These are phyloP conservation scores for Mrakiaceae sp. DNA, from an alignment of 1,284 basidiomycete species.

Conservation along the genomic window DNA sequence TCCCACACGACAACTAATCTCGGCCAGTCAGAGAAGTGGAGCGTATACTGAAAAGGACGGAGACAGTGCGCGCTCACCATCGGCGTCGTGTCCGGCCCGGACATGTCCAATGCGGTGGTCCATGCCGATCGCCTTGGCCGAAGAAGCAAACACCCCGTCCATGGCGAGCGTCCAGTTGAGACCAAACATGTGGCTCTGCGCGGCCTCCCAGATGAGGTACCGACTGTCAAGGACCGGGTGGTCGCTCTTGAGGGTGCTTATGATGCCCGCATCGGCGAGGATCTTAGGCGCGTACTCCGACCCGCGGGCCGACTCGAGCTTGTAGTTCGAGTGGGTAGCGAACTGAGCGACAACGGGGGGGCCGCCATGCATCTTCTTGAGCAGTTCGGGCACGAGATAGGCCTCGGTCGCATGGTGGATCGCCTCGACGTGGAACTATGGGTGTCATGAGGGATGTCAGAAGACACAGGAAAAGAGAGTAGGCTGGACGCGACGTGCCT, in stretches of 20 bases:
- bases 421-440: slow-evolving; percentile 39
- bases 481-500: slow-evolving; percentile 22
- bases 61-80: background rate
- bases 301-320: slow-evolving; percentile 46
- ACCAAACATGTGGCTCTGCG: slow-evolving; percentile 67
- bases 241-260: slow-evolving; percentile 67
- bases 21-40: background rate
- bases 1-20: slow-evolving; percentile 38
- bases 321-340: background rate
- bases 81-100: slow-evolving; percentile 49
- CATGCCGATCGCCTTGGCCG: background rate
- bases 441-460: background rate
- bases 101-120: slow-evolving; percentile 37
- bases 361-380: slow-evolving; percentile 56
- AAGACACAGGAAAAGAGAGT: too few species aligned
- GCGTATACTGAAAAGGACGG: background rate
- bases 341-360: slow-evolving; percentile 53
- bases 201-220: slow-evolving; percentile 70
- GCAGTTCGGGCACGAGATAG: slow-evolving; percentile 64
- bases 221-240: slow-evolving; percentile 57
- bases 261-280: slow-evolving; percentile 58
- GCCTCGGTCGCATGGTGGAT: slow-evolving; percentile 82
- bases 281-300: slow-evolving; percentile 75
- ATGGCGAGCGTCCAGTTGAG: slow-evolving; percentile 22
- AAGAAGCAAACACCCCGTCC: slow-evolving; percentile 35